Conservation (phyloP, 139 green algal species). For the Pycnococcus provasolii region DNA sequence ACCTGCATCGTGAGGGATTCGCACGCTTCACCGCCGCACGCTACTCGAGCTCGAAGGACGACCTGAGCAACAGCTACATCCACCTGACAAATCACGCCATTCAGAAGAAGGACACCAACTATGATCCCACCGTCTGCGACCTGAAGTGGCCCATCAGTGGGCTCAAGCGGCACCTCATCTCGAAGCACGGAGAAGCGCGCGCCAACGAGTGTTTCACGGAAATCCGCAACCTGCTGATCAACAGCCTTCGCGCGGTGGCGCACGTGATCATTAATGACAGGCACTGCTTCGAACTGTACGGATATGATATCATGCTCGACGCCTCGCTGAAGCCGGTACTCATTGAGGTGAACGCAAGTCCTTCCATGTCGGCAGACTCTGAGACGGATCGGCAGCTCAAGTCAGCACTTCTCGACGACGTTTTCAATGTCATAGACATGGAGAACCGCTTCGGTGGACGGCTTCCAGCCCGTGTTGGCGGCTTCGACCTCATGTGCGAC, state of each 20-base stretch:
- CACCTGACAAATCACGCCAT: slow-evolving; percentile 47
- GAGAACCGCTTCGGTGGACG: not conserved
- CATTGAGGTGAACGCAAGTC: slow-evolving; percentile 63
- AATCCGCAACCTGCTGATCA: slow-evolving; percentile 21
- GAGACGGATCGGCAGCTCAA: slow-evolving; percentile 54
- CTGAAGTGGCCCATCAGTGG: slow-evolving; percentile 46
- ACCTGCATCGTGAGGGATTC: slow-evolving; percentile 40
- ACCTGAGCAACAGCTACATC: slow-evolving; percentile 31
- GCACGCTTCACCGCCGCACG: slow-evolving; percentile 36
- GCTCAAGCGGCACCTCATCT: slow-evolving; percentile 26
- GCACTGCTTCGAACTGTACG: slow-evolving; percentile 69
- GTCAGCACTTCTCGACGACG: slow-evolving; percentile 55
- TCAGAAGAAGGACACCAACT: slow-evolving; percentile 38
- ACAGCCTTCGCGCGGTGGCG: not conserved
- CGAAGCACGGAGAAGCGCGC: slow-evolving; percentile 1
- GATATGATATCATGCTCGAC: slow-evolving; percentile 65
- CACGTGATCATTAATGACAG: slow-evolving; percentile 63
- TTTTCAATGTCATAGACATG: slow-evolving; percentile 23
- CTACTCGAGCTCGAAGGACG: slow-evolving; percentile 35
- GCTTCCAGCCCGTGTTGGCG: slow-evolving; percentile 28
- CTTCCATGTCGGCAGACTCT: slow-evolving; percentile 46
- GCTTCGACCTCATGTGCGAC: slow-evolving; percentile 70
- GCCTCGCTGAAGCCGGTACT: slow-evolving; percentile 53
- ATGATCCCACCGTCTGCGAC: slow-evolving; percentile 31
- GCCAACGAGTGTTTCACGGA: not conserved